Percentiles rank a stretch among this genome's conserved stretches.
These are phyloP conservation scores for Talaromyces thailandensis DNA, from an alignment of 495 filamentous ascomycete species.

Conservation along the genomic window DNA sequence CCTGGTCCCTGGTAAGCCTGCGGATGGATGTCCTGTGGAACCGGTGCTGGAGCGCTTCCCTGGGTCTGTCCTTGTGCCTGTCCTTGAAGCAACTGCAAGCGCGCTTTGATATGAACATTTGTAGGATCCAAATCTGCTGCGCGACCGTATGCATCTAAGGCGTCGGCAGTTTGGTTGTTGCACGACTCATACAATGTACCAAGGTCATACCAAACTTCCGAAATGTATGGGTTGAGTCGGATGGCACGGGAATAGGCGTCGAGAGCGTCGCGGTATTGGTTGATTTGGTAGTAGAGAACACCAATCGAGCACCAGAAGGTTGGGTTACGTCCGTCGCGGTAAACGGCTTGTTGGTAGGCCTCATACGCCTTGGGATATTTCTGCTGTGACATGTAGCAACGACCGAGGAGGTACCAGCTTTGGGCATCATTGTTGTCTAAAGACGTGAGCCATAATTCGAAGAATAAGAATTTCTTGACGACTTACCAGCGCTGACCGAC, in stretches of 20 bases:
- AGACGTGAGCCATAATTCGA: background rate
- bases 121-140: conserved; percentile 88
- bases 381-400: conserved; percentile 99
- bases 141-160: conserved; percentile 88
- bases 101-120: conserved; percentile 94
- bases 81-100: conserved; percentile 76
- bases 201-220: conserved; percentile 98
- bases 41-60: conserved; percentile 57
- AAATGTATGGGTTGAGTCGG: conserved; percentile 95
- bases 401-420: conserved; percentile 96
- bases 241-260: conserved; percentile 98
- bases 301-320: conserved; percentile 99
- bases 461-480: background rate
- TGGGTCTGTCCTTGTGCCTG: conserved; percentile 64
- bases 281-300: conserved; percentile 99
- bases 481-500: conserved; percentile 85
- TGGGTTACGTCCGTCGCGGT: conserved; percentile 94
- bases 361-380: conserved; percentile 99
- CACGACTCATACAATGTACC: conserved; percentile 97
- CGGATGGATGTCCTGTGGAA: conserved; percentile 79
- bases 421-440: conserved; percentile 89
- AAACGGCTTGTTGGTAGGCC: conserved; percentile 97
- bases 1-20: conserved; percentile 73
- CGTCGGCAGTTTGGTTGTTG: conserved; percentile 97
- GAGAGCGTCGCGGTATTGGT: conserved; percentile 96